These are phyloP conservation scores for Myochromella boudieri DNA, from an alignment of 768 basidiomycete species.

Conservation along the genomic window DNA sequence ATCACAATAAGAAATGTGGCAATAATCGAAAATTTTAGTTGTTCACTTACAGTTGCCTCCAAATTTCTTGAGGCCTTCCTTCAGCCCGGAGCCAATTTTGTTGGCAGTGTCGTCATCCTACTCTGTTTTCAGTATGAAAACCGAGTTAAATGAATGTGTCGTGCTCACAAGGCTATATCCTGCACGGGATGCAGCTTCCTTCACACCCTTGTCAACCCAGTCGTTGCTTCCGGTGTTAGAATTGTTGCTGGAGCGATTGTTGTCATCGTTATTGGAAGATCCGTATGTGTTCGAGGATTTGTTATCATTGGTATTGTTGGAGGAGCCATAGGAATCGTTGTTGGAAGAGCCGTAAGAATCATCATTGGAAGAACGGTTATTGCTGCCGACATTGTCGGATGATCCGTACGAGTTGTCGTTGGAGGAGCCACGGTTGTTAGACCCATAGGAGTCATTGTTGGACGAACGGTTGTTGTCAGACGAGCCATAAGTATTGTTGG, in stretches of 20 bases:
- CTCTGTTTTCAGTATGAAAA: background rate
- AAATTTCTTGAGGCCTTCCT: constrained; percentile 36
- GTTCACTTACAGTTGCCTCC: constrained; percentile 24
- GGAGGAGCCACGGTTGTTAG: too few relatives aligned
- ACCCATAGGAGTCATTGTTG: constrained; percentile 17
- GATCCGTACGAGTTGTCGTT: constrained; percentile 21
- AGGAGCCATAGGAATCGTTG: constrained; percentile 8
- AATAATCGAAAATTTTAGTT: background rate
- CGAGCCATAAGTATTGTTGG: constrained; percentile 11
- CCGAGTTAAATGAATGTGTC: background rate
- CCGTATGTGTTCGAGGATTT: background rate
- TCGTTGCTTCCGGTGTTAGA: too few relatives aligned
- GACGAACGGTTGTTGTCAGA: constrained; percentile 11
- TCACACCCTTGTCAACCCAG: constrained; percentile 40
- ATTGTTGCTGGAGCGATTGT: constrained; percentile 18
- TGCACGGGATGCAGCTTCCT: constrained; percentile 34
- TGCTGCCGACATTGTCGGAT: constrained; percentile 22
- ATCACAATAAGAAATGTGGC: background rate
- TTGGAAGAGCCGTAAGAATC: constrained; percentile 23
- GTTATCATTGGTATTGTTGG: background rate
- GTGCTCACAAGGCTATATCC: constrained; percentile 45
- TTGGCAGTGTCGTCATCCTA: constrained; percentile 37
- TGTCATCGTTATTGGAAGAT: constrained; percentile 14
- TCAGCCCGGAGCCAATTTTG: constrained; percentile 36
- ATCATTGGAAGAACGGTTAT: constrained; percentile 15